Percentiles rank a stretch among this genome's conserved stretches.
Evolutionary conservation across 106 monocot species (phyloP).

Genomic region (Apostasia ramifera): DNA sequence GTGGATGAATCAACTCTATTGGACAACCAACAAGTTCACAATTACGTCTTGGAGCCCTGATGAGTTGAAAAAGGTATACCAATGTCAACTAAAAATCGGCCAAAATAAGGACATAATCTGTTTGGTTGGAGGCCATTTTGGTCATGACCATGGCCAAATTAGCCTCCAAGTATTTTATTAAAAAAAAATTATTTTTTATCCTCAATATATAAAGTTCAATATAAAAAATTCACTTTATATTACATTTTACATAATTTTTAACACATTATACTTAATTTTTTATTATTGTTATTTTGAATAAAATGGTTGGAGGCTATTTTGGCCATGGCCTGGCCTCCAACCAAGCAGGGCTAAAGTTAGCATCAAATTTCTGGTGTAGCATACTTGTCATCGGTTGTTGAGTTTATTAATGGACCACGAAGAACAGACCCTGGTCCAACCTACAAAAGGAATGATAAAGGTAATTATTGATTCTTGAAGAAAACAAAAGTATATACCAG

Average conservation of each 20-base stretch:
- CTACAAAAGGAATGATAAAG: slow-evolving; percentile 34
- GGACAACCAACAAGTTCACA: slow-evolving; percentile 77
- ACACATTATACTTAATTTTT: too few relatives aligned
- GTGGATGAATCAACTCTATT: slow-evolving; percentile 80
- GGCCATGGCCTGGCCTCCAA: background rate
- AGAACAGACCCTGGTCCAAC: slow-evolving; percentile 89
- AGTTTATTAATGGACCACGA: slow-evolving; percentile 79
- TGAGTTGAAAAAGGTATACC: slow-evolving; percentile 5
- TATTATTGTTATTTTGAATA: too few relatives aligned
- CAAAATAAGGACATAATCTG: background rate
- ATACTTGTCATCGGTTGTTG: slow-evolving; percentile 65
- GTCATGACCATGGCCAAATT: too few relatives aligned
- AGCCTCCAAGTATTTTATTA: too few relatives aligned
- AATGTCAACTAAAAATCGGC: background rate
- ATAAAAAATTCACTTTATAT: too few relatives aligned
- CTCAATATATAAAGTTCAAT: too few relatives aligned
- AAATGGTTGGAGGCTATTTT: too few relatives aligned
- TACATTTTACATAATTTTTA: too few relatives aligned
- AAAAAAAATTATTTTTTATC: too few relatives aligned
- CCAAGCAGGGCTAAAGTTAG: background rate
- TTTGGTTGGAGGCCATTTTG: too few relatives aligned
- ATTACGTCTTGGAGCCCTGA: slow-evolving; percentile 79
- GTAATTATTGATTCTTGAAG: background rate
- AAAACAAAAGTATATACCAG: too few relatives aligned
- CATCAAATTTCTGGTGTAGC: slow-evolving; percentile 11